phyloP scores from a whole-genome alignment of 2,329 filamentous ascomycete genomes.

The Cytospora piceae region DNA sequence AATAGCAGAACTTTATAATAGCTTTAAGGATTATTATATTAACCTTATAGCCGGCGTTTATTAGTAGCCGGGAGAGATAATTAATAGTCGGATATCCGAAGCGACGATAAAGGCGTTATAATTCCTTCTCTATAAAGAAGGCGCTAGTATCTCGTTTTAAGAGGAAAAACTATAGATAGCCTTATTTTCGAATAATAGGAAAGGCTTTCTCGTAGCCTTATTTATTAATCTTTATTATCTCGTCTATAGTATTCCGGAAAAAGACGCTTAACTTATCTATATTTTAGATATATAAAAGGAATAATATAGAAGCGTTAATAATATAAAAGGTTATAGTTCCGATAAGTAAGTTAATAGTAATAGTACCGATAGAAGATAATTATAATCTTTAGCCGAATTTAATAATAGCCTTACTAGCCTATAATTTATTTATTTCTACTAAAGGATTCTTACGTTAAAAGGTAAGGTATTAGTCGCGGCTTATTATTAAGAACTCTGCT shows the following conservation, averaged over 20 bases:
- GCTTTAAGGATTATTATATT: no score
- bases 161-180: not conserved
- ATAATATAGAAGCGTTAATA: not conserved
- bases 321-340: not conserved
- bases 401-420: not conserved
- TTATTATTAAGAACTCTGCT: not conserved
- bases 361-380: not conserved
- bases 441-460: not conserved
- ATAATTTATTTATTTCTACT: not conserved
- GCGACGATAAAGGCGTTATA: not conserved
- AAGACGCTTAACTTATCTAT: not conserved
- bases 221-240: not conserved
- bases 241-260: conserved; percentile 2
- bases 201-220: not conserved
- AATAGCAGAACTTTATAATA: no score
- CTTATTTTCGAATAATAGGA: not conserved
- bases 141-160: not conserved
- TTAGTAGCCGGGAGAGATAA: not conserved
- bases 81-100: not conserved
- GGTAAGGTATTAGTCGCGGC: not conserved
- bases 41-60: no score
- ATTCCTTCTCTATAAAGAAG: not conserved
- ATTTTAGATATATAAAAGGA: conserved; percentile 3
- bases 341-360: not conserved
- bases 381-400: not conserved